Conservation (phyloP, 139 green algal species). For the Micromonas pusilla region DNA sequence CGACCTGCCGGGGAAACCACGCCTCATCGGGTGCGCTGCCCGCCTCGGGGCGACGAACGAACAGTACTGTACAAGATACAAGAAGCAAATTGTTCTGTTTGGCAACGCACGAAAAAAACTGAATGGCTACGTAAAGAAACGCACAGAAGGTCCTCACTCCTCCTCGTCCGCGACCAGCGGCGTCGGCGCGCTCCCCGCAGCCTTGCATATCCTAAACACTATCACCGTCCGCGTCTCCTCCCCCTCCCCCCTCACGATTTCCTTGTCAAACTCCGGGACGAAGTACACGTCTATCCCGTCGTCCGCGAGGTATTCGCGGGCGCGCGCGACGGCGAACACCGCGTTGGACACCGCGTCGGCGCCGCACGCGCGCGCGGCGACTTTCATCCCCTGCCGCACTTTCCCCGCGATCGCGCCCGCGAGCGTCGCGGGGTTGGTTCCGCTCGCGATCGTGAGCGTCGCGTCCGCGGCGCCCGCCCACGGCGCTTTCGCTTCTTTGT, state of each 20-base stretch:
- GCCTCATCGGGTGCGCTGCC: too few species aligned
- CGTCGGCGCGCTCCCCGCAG: background rate
- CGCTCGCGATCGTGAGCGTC: background rate
- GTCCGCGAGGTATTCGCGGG: conserved; percentile 8
- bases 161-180: too few species aligned
- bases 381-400: background rate
- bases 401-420: conserved; percentile 24
- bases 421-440: background rate
- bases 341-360: conserved; percentile 11
- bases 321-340: conserved; percentile 2
- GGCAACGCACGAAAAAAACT: too few species aligned
- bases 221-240: background rate
- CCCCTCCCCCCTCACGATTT: background rate
- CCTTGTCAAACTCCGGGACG: conserved; percentile 2
- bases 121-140: too few species aligned
- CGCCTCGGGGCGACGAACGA: too few species aligned
- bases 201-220: background rate
- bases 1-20: too few species aligned
- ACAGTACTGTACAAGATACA: too few species aligned
- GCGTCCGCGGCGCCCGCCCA: background rate
- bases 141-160: too few species aligned
- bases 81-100: too few species aligned
- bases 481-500: background rate
- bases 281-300: background rate
- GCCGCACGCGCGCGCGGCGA: background rate